phyloP scores from a whole-genome alignment of 352 stramenopile genomes.

The Globisporangium spinosum region DNA sequence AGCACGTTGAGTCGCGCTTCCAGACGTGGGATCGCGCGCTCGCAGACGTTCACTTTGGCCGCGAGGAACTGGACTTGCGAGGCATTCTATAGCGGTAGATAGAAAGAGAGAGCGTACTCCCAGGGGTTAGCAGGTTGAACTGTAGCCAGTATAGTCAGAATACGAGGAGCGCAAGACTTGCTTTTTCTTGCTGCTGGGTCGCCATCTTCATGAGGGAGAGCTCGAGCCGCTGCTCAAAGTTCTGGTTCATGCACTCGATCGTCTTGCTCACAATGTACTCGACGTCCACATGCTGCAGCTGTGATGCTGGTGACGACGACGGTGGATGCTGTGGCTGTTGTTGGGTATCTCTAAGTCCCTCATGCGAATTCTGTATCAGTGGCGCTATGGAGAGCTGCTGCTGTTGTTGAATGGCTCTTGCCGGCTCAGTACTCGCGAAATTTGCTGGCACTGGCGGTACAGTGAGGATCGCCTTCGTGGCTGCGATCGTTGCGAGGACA shows the following conservation, averaged over 20 bases:
- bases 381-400: no score
- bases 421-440: no score
- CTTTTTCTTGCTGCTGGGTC: constrained; percentile 56
- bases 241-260: constrained; percentile 64
- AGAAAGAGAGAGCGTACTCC: background rate
- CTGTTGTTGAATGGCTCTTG: no score
- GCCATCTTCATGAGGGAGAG: constrained; percentile 58
- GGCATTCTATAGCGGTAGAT: constrained; percentile 22
- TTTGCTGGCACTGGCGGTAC: no score
- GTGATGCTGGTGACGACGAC: constrained; percentile 1
- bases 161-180: constrained; percentile 9
- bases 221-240: constrained; percentile 54
- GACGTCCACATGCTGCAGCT: constrained; percentile 42
- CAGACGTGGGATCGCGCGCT: constrained; percentile 54
- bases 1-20: constrained; percentile 60
- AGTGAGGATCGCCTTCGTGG: no score
- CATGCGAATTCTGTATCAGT: no score
- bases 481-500: no score
- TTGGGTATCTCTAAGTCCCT: background rate
- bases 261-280: constrained; percentile 66
- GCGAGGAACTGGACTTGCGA: constrained; percentile 49
- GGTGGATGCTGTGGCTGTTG: background rate
- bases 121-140: no score
- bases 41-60: constrained; percentile 56
- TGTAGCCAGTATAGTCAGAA: background rate